Evolutionary conservation across 176 grass and related monocot genomes (phyloP), one percentile per base, ranked within the genome.

Genomic region (Carex kokanica): DNA sequence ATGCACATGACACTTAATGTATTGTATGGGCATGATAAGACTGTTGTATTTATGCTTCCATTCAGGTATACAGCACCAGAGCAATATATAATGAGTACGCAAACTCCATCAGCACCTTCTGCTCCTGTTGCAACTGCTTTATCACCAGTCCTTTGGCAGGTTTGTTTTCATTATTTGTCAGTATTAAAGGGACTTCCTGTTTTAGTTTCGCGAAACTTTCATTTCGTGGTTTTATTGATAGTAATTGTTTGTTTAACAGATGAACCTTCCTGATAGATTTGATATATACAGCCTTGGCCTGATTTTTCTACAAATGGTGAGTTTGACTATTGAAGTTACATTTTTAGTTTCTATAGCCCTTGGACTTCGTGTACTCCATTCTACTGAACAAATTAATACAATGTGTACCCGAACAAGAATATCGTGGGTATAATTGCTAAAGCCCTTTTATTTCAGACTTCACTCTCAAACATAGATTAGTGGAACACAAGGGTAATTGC

Each of bases 1-100:
- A 20, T 43, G 8, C n/a, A 70, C 34, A n/a, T 21, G 66, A 43
- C 3, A 66, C 36, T 40, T 41, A 32, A 55, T 31, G 24, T 77
- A 8, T 55, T 29, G 11, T 58, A 61, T 45, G 38, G 34, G 74
- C 23, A 82, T 85, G 9, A 85, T 84, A 43, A 94, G 68, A 32
- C 9, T 77, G 5, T 56, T 91, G 58, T 85, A 78, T 13, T n/a
- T 34, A 77, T 57, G 3, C 27, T 14, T 79, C 40, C 86, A n/a
- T 81, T 40, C 85, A 99, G 96, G 85, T 99, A 95, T 95, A 75
- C 96, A 57, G 96, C 96, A 85, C 96, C 96, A 20, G 96, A 99
- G 80, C 96, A 99, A 84, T 99, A 99, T 85, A 99, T 93, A 74
- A 99, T 99, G 96, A 99, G 96, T 65, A 99, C 96, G 3, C 93